Conservation (phyloP, 495 filamentous ascomycete genomes). For the Talaromyces trachyspermus region DNA sequence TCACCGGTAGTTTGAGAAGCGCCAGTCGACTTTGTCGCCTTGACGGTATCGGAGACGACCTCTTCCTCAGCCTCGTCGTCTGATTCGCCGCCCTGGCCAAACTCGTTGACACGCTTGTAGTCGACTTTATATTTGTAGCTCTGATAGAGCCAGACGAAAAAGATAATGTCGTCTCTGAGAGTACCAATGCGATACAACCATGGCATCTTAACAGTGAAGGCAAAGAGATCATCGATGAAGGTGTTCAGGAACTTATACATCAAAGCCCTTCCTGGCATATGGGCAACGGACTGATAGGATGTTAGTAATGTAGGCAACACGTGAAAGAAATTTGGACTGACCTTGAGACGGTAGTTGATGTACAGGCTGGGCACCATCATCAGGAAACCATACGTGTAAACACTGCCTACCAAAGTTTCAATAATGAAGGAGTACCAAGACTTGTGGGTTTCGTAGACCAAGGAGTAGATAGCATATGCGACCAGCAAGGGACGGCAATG, state of each 20-base stretch:
- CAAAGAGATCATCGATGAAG: conserved; percentile 83
- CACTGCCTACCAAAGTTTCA: conserved; percentile 86
- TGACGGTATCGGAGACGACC: conserved; percentile 25
- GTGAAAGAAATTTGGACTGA: conserved; percentile 15
- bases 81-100: conserved; percentile 89
- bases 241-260: conserved; percentile 90
- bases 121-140: conserved; percentile 88
- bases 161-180: conserved; percentile 90
- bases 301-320: conserved; percentile 12
- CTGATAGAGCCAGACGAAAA: conserved; percentile 98
- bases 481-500: conserved; percentile 79
- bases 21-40: conserved; percentile 28
- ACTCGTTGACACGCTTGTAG: conserved; percentile 90
- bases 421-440: conserved; percentile 94
- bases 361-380: conserved; percentile 99
- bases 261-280: conserved; percentile 95
- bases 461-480: conserved; percentile 83
- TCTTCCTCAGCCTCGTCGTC: conserved; percentile 57
- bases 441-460: conserved; percentile 93
- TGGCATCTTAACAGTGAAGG: conserved; percentile 99
- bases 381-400: conserved; percentile 96
- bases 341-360: conserved; percentile 96
- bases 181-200: conserved; percentile 92
- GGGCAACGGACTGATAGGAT: conserved; percentile 62
- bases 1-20: conserved; percentile 17